phyloP scores from a whole-genome alignment of 2,329 filamentous ascomycete species.

The Ambrosiella beaveri region DNA sequence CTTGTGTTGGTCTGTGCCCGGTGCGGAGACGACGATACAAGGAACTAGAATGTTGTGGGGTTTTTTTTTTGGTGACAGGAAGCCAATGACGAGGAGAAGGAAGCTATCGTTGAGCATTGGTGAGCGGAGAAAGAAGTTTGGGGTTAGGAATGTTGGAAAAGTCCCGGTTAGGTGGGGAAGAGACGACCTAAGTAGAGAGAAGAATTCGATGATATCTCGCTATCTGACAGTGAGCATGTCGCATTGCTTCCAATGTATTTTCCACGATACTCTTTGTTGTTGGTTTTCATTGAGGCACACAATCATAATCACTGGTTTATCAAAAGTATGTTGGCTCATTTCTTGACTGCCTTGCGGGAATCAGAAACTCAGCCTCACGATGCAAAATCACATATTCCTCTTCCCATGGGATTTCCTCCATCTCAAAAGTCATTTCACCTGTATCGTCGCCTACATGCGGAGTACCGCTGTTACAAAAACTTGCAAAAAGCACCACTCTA shows the following conservation, averaged over 20 bases:
- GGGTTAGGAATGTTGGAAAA: not conserved
- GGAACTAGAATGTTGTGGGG: not conserved
- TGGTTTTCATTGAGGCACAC: too few relatives aligned
- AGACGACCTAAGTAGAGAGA: not conserved
- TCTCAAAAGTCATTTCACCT: too few relatives aligned
- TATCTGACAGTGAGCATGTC: not conserved
- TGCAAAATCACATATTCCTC: too few relatives aligned
- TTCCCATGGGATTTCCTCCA: too few relatives aligned
- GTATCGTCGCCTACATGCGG: too few relatives aligned
- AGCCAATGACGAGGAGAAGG: not conserved
- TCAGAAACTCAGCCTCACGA: too few relatives aligned
- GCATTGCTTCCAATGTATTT: not conserved
- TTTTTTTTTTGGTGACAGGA: not conserved
- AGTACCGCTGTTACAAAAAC: too few relatives aligned
- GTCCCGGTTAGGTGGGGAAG: not conserved
- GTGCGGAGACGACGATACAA: not conserved
- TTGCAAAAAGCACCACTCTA: too few relatives aligned
- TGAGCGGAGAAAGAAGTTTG: not conserved
- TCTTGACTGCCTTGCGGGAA: too few relatives aligned
- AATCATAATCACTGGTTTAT: too few relatives aligned
- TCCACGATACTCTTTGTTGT: not conserved
- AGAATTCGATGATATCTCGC: conserved; percentile 6
- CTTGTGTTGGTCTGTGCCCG: not conserved
- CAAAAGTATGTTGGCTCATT: too few relatives aligned
- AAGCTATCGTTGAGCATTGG: not conserved